Evolutionary conservation across 1,284 basidiomycete genomes (phyloP).

Genomic region (Moniliella sp.): DNA sequence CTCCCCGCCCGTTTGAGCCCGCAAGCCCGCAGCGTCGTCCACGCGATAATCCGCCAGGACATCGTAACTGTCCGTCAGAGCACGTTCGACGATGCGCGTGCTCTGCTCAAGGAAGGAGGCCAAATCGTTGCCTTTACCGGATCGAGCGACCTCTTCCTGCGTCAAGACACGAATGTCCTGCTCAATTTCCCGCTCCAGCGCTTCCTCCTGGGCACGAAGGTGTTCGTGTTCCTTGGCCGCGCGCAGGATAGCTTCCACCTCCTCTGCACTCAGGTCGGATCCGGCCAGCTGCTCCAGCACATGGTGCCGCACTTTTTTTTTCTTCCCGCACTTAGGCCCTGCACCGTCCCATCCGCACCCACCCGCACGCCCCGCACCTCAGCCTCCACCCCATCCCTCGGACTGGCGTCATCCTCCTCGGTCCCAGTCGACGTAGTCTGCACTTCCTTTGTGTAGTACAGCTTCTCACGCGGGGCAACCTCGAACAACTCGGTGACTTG

Average conservation of each 20-base stretch:
- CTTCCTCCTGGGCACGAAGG: slow-evolving; percentile 41
- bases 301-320: slow-evolving; percentile 36
- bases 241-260: slow-evolving; percentile 34
- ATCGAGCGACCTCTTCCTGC: slow-evolving; percentile 57
- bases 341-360: neutral
- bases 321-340: neutral
- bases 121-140: slow-evolving; percentile 67
- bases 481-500: slow-evolving; percentile 59
- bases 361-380: neutral
- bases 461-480: slow-evolving; percentile 59
- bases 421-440: slow-evolving; percentile 45
- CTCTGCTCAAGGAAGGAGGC: slow-evolving; percentile 77
- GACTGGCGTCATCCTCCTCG: slow-evolving; percentile 37
- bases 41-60: slow-evolving; percentile 86
- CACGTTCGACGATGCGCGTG: slow-evolving; percentile 82
- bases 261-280: slow-evolving; percentile 8
- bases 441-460: slow-evolving; percentile 78
- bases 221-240: slow-evolving; percentile 44
- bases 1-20: slow-evolving; percentile 34
- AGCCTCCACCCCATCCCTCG: slow-evolving; percentile 36
- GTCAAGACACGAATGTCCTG: slow-evolving; percentile 57
- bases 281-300: slow-evolving; percentile 7
- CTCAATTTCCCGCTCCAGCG: slow-evolving; percentile 44
- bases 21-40: slow-evolving; percentile 50
- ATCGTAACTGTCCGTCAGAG: slow-evolving; percentile 86